phyloP scores from a whole-genome alignment of 2,329 filamentous ascomycete species.

The Neofusicoccum laricinum region DNA sequence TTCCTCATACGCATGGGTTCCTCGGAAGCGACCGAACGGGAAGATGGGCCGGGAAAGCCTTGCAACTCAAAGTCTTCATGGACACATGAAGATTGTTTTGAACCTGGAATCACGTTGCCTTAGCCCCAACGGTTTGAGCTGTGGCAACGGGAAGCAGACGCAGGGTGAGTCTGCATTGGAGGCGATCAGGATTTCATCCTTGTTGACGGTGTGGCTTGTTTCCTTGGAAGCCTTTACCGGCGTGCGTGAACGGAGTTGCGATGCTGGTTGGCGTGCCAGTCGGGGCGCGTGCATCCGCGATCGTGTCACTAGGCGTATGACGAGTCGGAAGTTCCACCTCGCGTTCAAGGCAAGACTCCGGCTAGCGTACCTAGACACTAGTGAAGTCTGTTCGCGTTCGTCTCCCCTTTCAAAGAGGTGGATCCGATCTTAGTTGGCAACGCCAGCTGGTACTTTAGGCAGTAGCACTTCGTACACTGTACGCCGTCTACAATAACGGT shows the following conservation, averaged over 20 bases:
- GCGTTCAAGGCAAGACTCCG: too few species aligned
- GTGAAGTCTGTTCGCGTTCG: too few species aligned
- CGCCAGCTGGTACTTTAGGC: not conserved
- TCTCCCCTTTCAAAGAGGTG: too few species aligned
- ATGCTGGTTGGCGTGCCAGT: too few species aligned
- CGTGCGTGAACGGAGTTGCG: too few species aligned
- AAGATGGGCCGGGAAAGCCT: not conserved
- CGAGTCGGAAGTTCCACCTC: too few species aligned
- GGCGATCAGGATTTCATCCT: not conserved
- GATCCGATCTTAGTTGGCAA: too few species aligned
- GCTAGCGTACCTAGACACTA: too few species aligned
- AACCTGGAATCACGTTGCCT: not conserved
- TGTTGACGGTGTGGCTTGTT: not conserved
- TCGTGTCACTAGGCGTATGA: too few species aligned
- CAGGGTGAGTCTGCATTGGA: not conserved
- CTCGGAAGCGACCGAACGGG: not conserved
- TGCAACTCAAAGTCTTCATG: not conserved
- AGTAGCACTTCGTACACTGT: not conserved
- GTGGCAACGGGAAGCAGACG: not conserved
- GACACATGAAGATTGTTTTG: not conserved
- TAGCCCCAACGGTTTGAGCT: not conserved
- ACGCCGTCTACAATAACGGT: not conserved
- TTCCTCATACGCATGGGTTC: not conserved
- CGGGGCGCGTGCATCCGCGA: too few species aligned
- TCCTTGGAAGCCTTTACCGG: too few species aligned